A percentile compares a stretch with the other conserved stretches of the same genome.
phyloP scores from a whole-genome alignment of 2,329 filamentous ascomycete species.

The Alternaria triticina region DNA sequence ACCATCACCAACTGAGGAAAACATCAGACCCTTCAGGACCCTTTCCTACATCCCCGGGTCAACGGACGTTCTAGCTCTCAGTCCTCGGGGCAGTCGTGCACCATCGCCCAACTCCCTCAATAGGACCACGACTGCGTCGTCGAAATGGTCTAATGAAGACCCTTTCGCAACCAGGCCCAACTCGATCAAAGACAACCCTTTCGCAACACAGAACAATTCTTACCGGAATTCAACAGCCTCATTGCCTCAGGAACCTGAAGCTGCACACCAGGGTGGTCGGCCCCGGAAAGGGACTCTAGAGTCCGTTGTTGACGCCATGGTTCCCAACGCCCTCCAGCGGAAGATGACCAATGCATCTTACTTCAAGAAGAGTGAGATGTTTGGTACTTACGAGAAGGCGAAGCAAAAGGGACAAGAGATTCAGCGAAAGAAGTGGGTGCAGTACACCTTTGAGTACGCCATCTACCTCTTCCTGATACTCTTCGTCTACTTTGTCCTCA shows the following conservation, averaged over 20 bases:
- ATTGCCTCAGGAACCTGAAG: slow-evolving; percentile 12
- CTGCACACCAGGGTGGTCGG: slow-evolving; percentile 7
- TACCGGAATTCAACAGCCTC: background rate
- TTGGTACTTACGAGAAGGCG: slow-evolving; percentile 31
- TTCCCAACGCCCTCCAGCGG: slow-evolving; percentile 21
- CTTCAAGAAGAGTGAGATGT: slow-evolving; percentile 21
- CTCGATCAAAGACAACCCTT: slow-evolving; percentile 16
- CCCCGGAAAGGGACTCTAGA: slow-evolving; percentile 21
- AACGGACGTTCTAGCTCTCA: slow-evolving; percentile 3
- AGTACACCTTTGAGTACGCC: slow-evolving; percentile 48
- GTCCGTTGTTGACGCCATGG: slow-evolving; percentile 22
- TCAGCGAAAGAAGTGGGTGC: slow-evolving; percentile 45
- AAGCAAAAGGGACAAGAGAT: slow-evolving; percentile 27
- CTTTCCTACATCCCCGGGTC: slow-evolving; percentile 6
- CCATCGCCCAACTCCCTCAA: slow-evolving; percentile 1
- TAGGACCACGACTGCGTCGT: background rate
- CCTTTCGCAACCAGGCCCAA: slow-evolving; percentile 17
- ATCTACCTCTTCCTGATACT: slow-evolving; percentile 45
- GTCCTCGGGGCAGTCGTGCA: slow-evolving; percentile 8
- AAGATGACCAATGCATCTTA: slow-evolving; percentile 24
- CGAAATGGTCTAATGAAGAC: slow-evolving; percentile 14
- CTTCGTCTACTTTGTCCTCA: slow-evolving; percentile 56
- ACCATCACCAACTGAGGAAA: slow-evolving; percentile 3
- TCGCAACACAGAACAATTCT: slow-evolving; percentile 6
- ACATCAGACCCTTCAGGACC: background rate